Base-by-base conservation (phyloP, 352 stramenopile genomes). In the Phytophthora podocarpi region DNA sequence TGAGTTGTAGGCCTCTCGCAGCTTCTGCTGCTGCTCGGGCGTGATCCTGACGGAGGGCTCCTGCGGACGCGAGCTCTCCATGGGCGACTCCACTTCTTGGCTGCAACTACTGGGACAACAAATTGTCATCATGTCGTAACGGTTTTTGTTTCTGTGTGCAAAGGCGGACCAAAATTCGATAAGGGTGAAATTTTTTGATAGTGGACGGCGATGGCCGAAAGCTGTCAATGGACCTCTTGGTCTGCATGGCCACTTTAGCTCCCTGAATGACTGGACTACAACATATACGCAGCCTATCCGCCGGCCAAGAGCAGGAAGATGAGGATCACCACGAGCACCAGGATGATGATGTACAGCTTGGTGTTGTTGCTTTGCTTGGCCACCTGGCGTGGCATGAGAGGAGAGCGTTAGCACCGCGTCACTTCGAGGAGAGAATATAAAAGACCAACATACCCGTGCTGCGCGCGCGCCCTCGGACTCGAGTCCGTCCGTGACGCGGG, bases 351-450 rank as follows among this genome's bases (percentile, higher is more conserved):
- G 75, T 97, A 97, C 43, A 97, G 76, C 68, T 97, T 96, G 59
- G 97, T 97, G 68, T 97, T 97, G 70, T 97, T 92, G 76, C 96
- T 98, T 53, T 97, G 79, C 61, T 95, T 93, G 61, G 96, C 96
- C 63, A 97, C 93, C 72, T 97, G 49, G 42, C 32, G 76, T 18
- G 60, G n/a, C n/a, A 59, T 40, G 18, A 47, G 23, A 31, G 12
- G 21, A 55, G 9, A 48, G 28, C 16, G 34, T 45, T 13, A 52
- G 58, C 42, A 48, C 27, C 1, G 26, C 5, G 26, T n/a, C n/a
- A n/a, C n/a, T n/a, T n/a, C n/a, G n/a, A n/a, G n/a, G n/a, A n/a
- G n/a, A n/a, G n/a, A 42, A 13, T 49, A 30, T 57, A 59, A 31
- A 15, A 31, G 9, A 5, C 21, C 23, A 36, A 26, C 55, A 39